Evolutionary conservation across 805 yeast genomes (phyloP), one percentile per base, ranked within the genome.

Genomic region (Cyberlindnera americana): DNA sequence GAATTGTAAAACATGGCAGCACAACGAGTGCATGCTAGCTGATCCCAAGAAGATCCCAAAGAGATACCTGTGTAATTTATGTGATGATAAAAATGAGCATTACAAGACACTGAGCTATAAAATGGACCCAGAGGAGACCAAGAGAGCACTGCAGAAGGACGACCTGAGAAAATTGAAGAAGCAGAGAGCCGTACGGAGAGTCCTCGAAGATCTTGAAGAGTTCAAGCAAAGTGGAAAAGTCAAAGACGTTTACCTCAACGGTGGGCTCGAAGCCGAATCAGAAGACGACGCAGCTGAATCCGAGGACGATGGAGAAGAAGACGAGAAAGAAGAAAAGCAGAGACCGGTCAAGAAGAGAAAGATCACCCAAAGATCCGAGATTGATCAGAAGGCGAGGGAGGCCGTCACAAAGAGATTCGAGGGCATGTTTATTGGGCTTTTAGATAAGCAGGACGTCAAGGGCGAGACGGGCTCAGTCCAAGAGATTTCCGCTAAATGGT

Each of bases 1-100:
- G 19, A 49, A 60, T 7, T 83, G 90, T 54, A 59, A 69, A 32
- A 74, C 87, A 2, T 83, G 89, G 89, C 89, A 83, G 54, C 90
- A 83, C 53, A 72, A 75, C 23, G 62, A 55, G 39, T 83, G 90
- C 58, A 68, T 81, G 74, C 71, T 81, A 19, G 68, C 61, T 10
- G 52, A 52, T n/a, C 54, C 51, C 17, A 61, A 56, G 23, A 54
- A 53, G 22, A 56, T 72, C 2, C 83, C 84, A 3, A 62, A 70
- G 10, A 47, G 53, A 11, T 81, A 82, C 54, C 47, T 49, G 16
- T 82, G 90, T 61, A 70, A 73, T 50, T 60, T 69, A 18, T 82
- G 89, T 57, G 69, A 64, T 46, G 72, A 75, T 0, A 35, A 48
- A 1, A 55, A 49, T 23, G 23, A 33, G 9, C 25, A 39, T 25